Evolutionary conservation across 768 basidiomycete species (phyloP).

Genomic region (Boletus edulis): DNA sequence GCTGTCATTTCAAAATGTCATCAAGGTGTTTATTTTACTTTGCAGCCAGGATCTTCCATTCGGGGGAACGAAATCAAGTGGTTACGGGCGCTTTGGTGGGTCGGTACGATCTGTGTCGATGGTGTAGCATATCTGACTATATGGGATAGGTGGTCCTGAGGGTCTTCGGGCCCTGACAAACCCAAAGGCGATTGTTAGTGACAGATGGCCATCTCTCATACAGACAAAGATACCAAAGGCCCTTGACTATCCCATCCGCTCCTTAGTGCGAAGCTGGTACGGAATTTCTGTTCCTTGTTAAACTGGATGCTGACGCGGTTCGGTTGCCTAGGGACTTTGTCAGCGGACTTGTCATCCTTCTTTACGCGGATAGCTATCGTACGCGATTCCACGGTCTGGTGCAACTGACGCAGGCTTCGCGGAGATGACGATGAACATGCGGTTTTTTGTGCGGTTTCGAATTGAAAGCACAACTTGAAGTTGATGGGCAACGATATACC

Average conservation of each 20-base stretch:
- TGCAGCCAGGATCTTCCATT: constrained; percentile 89
- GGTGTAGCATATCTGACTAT: constrained; percentile 6
- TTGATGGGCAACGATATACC: constrained; percentile 12
- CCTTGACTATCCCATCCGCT: constrained; percentile 83
- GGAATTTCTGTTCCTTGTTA: constrained; percentile 23
- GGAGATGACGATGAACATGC: constrained; percentile 18
- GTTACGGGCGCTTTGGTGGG: constrained; percentile 88
- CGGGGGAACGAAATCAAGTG: constrained; percentile 87
- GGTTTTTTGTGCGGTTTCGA: neutral
- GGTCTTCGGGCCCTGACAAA: constrained; percentile 87
- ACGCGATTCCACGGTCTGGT: constrained; percentile 39
- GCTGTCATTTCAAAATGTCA: constrained; percentile 5
- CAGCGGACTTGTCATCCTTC: constrained; percentile 44
- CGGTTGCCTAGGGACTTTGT: constrained; percentile 45
- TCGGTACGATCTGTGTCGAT: constrained; percentile 2
- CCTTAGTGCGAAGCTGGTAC: constrained; percentile 71
- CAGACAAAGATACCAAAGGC: constrained; percentile 85
- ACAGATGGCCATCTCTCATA: constrained; percentile 80
- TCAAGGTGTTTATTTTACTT: neutral
- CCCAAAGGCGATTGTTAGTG: constrained; percentile 82
- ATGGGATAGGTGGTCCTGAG: constrained; percentile 76
- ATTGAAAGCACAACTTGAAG: neutral
- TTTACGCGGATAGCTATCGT: constrained; percentile 51
- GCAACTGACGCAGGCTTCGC: constrained; percentile 38
- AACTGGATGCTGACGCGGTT: neutral